A percentile compares a stretch with the other conserved stretches of the same genome.
phyloP scores from a whole-genome alignment of 2,329 filamentous ascomycete genomes.

The Talaromyces pinophilus region DNA sequence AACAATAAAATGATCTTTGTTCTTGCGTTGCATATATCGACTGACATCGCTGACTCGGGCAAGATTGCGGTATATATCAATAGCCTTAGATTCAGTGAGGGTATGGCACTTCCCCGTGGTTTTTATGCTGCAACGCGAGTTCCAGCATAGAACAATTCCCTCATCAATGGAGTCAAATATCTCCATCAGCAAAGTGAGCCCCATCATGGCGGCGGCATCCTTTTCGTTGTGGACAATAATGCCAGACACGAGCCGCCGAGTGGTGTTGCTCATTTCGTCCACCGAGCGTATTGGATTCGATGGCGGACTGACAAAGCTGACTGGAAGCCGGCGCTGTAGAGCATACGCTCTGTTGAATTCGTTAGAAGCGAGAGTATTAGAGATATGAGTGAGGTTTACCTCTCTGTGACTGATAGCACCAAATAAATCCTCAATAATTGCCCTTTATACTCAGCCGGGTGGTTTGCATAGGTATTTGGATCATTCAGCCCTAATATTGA shows the following conservation, averaged over 20 bases:
- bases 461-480: slow-evolving; percentile 40
- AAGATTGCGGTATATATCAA: slow-evolving; percentile 40
- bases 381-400: slow-evolving; percentile 24
- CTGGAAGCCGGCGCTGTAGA: slow-evolving; percentile 45
- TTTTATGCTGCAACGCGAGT: slow-evolving; percentile 55
- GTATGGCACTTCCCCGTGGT: slow-evolving; percentile 64
- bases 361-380: not conserved
- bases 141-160: slow-evolving; percentile 48
- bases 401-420: slow-evolving; percentile 41
- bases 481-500: slow-evolving; percentile 45
- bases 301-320: slow-evolving; percentile 46
- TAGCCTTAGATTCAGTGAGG: slow-evolving; percentile 64
- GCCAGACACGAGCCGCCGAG: slow-evolving; percentile 40
- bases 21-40: slow-evolving; percentile 37
- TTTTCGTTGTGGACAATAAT: slow-evolving; percentile 49
- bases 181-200: slow-evolving; percentile 47
- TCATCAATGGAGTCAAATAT: slow-evolving; percentile 49
- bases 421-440: slow-evolving; percentile 42
- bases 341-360: slow-evolving; percentile 42
- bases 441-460: slow-evolving; percentile 41
- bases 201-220: slow-evolving; percentile 47
- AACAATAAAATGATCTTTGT: not conserved
- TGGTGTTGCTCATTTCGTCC: slow-evolving; percentile 40
- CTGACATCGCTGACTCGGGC: slow-evolving; percentile 36
- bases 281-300: slow-evolving; percentile 32